These are phyloP conservation scores for Saposhnikovia divaricata DNA, from an alignment of 129 eudicot species.

Conservation along the genomic window DNA sequence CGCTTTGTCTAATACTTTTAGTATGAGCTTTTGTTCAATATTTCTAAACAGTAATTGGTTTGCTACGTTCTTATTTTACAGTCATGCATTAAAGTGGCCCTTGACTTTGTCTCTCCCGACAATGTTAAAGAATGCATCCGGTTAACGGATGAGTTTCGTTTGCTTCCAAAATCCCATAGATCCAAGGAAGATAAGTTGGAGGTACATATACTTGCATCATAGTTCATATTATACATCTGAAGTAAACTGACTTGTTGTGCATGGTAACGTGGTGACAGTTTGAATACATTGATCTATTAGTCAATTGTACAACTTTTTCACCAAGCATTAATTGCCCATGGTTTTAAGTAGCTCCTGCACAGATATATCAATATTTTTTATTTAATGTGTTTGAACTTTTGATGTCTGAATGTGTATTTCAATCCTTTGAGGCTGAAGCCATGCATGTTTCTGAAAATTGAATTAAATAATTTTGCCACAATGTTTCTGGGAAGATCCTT, in stretches of 20 bases:
- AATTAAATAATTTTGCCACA: neutral
- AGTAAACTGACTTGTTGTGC: neutral
- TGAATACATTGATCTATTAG: neutral
- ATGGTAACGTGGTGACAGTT: neutral
- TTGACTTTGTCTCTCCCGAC: conserved; percentile 97
- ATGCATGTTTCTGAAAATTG: neutral
- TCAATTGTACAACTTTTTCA: neutral
- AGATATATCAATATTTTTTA: neutral
- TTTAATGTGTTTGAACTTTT: neutral
- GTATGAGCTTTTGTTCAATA: neutral
- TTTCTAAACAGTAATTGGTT: neutral
- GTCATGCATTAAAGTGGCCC: conserved; percentile 96
- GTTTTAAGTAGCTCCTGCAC: neutral
- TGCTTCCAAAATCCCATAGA: conserved; percentile 70
- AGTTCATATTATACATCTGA: neutral
- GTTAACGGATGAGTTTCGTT: conserved; percentile 78
- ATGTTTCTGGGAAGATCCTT: neutral
- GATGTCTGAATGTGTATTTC: neutral
- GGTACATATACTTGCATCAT: conserved; percentile 29
- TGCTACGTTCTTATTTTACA: conserved; percentile 22
- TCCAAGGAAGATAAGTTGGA: conserved; percentile 88
- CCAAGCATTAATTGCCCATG: neutral
- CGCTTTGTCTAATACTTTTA: neutral
- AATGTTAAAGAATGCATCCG: conserved; percentile 72
- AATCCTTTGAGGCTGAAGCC: neutral